phyloP scores from a whole-genome alignment of 257 asterid genomes.

The Salvia splendens region DNA sequence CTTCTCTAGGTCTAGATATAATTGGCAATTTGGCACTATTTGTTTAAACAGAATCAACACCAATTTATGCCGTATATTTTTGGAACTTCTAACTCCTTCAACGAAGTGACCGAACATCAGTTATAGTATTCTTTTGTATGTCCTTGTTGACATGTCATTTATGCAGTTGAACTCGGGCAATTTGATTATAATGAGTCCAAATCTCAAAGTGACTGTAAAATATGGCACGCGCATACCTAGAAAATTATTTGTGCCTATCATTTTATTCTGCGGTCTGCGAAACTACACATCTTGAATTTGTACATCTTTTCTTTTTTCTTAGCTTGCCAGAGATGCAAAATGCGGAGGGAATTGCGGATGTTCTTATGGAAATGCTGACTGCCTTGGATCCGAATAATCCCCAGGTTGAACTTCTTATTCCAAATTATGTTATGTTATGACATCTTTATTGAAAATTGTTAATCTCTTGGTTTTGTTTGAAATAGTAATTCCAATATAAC shows the following conservation, averaged over 20 bases:
- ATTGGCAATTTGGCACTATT: not conserved
- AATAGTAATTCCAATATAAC: not conserved
- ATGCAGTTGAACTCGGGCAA: not conserved
- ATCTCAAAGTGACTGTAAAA: not conserved
- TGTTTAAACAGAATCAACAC: not conserved
- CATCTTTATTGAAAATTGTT: not conserved
- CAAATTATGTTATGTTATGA: not conserved
- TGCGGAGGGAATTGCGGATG: conserved; percentile 82
- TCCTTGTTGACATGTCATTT: not conserved
- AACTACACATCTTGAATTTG: conserved; percentile 26
- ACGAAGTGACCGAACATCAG: not conserved
- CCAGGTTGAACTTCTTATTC: conserved; percentile 53
- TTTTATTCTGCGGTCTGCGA: not conserved
- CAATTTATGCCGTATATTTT: not conserved
- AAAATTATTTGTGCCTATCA: not conserved
- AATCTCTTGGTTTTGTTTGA: not conserved
- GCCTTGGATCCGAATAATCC: conserved; percentile 77
- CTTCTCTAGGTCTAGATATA: not conserved
- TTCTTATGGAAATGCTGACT: conserved; percentile 80
- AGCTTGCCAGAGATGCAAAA: conserved; percentile 84
- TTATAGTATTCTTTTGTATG: conserved; percentile 1
- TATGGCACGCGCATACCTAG: not conserved
- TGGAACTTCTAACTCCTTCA: not conserved
- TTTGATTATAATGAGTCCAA: not conserved
- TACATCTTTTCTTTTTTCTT: conserved; percentile 21